Evolutionary conservation across 257 asterid species (phyloP), one percentile per base, ranked within the genome.

Genomic region (Solanum dulcamara): DNA sequence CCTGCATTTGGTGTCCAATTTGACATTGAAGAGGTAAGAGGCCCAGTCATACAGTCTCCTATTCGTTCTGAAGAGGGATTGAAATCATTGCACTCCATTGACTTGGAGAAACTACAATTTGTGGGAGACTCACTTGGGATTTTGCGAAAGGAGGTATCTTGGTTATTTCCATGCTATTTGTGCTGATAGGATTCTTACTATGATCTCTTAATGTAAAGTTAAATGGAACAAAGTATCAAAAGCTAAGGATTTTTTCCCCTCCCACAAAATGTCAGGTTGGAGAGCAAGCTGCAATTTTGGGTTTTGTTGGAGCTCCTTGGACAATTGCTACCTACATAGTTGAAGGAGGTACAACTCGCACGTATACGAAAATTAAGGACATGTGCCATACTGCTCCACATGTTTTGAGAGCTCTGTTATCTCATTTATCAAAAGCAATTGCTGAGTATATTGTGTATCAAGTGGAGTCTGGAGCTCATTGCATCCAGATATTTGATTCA

Each of bases 241-340:
- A 46, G 83, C 44, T 48, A 28, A 77, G 24, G 42, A 33, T 28
- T 48, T 28, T 46, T 18, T 28, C 40, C 83, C 10, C 18, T 28
- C 64, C 28, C 42, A 30, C 3, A 9, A 77, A 46, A 46, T 77
- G 59, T 86, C 87, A 93, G 98, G 98, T 96, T 4, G 98, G 98
- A 81, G 93, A 92, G 55, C 88, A 90, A 80, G 97, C 98, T 88
- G 99, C 99, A 32, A 91, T 95, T 88, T 93, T 96, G 94, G 99
- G 98, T 26, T 96, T 96, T 88, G 98, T 96, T 28, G 98, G 99
- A 83, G 98, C 98, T 83, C 99, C 98, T 9, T 96, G 99, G 98
- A 96, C 99, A 24, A 95, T 96, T 88, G 99, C 97, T 59, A 96
- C 99, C 13, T 95, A 96, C 86, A 94, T 96, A 71, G 97, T 95